phyloP scores from a whole-genome alignment of 1,284 basidiomycete genomes.

The Naganishia sp. region DNA sequence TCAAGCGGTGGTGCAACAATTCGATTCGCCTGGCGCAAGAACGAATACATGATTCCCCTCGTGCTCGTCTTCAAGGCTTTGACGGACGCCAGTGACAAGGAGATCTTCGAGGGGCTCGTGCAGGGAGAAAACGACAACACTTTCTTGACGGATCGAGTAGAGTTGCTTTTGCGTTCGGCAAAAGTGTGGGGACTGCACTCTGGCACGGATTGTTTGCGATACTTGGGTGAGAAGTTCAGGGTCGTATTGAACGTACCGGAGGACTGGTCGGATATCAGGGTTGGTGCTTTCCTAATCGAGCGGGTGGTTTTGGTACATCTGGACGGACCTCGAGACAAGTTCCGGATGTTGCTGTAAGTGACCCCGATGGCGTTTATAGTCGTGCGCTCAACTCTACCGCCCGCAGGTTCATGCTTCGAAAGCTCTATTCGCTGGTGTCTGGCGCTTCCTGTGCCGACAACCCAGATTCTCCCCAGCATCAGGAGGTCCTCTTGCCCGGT shows the following conservation, averaged over 20 bases:
- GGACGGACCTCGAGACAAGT: conserved; percentile 88
- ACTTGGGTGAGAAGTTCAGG: conserved; percentile 96
- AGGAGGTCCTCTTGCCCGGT: conserved; percentile 95
- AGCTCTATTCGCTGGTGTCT: conserved; percentile 90
- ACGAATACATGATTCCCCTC: conserved; percentile 98
- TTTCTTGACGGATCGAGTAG: conserved; percentile 95
- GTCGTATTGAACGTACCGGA: conserved; percentile 89
- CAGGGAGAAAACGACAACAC: conserved; percentile 98
- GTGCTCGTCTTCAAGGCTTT: conserved; percentile 96
- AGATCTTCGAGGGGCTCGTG: conserved; percentile 96
- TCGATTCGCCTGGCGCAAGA: conserved; percentile 95
- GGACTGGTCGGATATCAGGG: conserved; percentile 82
- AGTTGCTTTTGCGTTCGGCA: conserved; percentile 95
- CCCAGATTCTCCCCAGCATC: conserved; percentile 97
- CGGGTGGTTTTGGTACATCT: conserved; percentile 91
- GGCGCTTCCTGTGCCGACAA: conserved; percentile 92
- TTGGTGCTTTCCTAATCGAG: conserved; percentile 81
- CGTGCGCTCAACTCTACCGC: background rate
- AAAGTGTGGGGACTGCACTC: conserved; percentile 88
- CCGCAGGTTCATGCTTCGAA: conserved; percentile 91
- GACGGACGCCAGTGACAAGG: conserved; percentile 90
- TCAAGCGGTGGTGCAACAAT: conserved; percentile 94
- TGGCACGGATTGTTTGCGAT: conserved; percentile 90
- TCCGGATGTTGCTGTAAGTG: conserved; percentile 86
- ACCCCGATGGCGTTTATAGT: conserved; percentile 17